Conservation (phyloP, 2,329 filamentous ascomycete genomes). For the Metarhizium robertsii region DNA sequence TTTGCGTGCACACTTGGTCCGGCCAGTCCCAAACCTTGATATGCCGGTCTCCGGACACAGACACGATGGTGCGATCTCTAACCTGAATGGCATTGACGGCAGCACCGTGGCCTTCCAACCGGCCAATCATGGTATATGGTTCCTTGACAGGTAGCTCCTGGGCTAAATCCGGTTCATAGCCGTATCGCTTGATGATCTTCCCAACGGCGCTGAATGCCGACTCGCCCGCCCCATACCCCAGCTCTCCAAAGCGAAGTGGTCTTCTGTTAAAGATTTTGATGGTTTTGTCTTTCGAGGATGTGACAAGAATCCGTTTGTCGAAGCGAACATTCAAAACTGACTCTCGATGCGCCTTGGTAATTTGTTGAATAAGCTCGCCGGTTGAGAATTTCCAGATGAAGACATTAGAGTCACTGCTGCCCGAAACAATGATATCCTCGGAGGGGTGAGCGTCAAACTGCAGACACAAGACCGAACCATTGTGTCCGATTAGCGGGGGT, state of each 20-base stretch:
- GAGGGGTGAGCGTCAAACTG: conserved; percentile 86
- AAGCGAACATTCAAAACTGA: conserved; percentile 92
- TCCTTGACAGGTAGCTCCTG: conserved; percentile 42
- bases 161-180: conserved; percentile 37
- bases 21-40: conserved; percentile 95
- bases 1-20: conserved; percentile 64
- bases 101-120: conserved; percentile 73
- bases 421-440: conserved; percentile 89
- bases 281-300: conserved; percentile 92
- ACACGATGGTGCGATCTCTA: conserved; percentile 75
- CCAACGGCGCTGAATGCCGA: conserved; percentile 41
- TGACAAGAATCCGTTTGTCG: conserved; percentile 83
- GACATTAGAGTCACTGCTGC: conserved; percentile 84
- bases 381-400: conserved; percentile 93
- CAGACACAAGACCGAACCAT: conserved; percentile 82
- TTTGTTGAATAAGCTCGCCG: conserved; percentile 67
- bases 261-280: conserved; percentile 93
- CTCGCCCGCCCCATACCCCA: conserved; percentile 39
- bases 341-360: conserved; percentile 71
- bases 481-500: conserved; percentile 66
- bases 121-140: conserved; percentile 69
- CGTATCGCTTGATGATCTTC: conserved; percentile 42
- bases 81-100: conserved; percentile 97
- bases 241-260: conserved; percentile 50
- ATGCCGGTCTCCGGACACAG: conserved; percentile 84